Evolutionary conservation across 2,329 filamentous ascomycete species (phyloP).

Genomic region (Botryosphaeria dothidea): DNA sequence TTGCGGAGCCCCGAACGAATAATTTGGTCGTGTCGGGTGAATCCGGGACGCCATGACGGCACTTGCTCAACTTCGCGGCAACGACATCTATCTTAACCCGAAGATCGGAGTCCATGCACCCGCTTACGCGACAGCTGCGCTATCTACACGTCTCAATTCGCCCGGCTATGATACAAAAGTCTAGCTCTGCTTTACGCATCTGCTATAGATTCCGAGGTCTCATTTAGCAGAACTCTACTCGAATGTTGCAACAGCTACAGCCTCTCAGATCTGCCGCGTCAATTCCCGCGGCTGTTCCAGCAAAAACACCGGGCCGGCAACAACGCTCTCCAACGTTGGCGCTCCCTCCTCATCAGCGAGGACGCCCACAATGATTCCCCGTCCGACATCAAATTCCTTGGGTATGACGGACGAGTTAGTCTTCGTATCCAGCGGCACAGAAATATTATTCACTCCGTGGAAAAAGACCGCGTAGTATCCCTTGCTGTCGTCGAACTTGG

Average conservation of each 20-base stretch:
- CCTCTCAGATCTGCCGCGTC: not conserved
- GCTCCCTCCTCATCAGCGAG: constrained; percentile 40
- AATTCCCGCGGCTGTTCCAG: constrained; percentile 36
- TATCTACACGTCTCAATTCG: not conserved
- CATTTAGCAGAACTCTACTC: too few species aligned
- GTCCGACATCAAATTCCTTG: constrained; percentile 34
- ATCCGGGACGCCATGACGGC: constrained; percentile 1
- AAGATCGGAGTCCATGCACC: not conserved
- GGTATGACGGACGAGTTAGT: constrained; percentile 39
- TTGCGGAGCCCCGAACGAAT: constrained; percentile 14
- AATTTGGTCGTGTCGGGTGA: constrained; percentile 10
- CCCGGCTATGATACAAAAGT: not conserved
- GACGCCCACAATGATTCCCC: constrained; percentile 40
- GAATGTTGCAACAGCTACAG: not conserved
- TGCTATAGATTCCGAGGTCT: too few species aligned
- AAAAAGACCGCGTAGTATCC: constrained; percentile 46
- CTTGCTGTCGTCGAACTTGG: constrained; percentile 25
- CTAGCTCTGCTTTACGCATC: not conserved
- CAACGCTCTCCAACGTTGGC: constrained; percentile 39
- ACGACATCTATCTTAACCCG: not conserved
- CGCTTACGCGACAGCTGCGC: not conserved
- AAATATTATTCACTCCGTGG: constrained; percentile 39
- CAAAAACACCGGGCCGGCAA: constrained; percentile 43
- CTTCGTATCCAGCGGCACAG: constrained; percentile 38
- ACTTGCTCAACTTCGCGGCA: constrained; percentile 9